These are phyloP conservation scores for Exophiala viscosa DNA, from an alignment of 2,329 filamentous ascomycete species.

Conservation along the genomic window DNA sequence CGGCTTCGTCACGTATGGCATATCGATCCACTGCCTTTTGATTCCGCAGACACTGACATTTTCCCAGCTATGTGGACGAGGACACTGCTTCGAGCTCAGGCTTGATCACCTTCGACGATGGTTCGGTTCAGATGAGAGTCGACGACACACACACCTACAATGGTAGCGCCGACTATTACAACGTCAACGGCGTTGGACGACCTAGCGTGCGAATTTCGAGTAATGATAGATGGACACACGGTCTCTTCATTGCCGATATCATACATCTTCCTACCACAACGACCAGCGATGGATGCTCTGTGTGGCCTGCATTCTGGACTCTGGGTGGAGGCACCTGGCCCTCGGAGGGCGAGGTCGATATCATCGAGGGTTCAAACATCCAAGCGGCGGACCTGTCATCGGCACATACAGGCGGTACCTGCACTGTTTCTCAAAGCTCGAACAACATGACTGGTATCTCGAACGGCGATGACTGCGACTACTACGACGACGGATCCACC, in stretches of 20 bases:
- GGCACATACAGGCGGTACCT: constrained; percentile 46
- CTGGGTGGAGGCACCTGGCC: constrained; percentile 44
- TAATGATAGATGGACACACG: constrained; percentile 43
- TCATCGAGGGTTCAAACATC: constrained; percentile 51
- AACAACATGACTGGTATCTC: constrained; percentile 48
- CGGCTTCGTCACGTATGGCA: constrained; percentile 43
- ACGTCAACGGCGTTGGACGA: constrained; percentile 40
- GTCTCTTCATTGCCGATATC: constrained; percentile 47
- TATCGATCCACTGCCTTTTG: background rate
- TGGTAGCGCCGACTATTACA: constrained; percentile 36
- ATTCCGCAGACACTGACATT: background rate
- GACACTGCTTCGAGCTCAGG: constrained; percentile 33
- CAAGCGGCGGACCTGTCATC: constrained; percentile 42
- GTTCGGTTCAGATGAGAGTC: constrained; percentile 22
- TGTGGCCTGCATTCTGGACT: constrained; percentile 40
- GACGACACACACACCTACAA: constrained; percentile 26
- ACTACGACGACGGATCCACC: constrained; percentile 37
- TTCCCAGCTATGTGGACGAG: constrained; percentile 41
- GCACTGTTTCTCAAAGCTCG: constrained; percentile 44
- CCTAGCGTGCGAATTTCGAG: constrained; percentile 45
- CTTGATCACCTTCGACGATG: constrained; percentile 28
- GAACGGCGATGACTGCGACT: constrained; percentile 33
- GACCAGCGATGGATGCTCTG: constrained; percentile 38
- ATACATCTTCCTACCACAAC: constrained; percentile 44
- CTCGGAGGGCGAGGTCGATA: constrained; percentile 48